These are phyloP conservation scores for Colletotrichum caudatum DNA, from an alignment of 2,329 filamentous ascomycete species.

Conservation along the genomic window DNA sequence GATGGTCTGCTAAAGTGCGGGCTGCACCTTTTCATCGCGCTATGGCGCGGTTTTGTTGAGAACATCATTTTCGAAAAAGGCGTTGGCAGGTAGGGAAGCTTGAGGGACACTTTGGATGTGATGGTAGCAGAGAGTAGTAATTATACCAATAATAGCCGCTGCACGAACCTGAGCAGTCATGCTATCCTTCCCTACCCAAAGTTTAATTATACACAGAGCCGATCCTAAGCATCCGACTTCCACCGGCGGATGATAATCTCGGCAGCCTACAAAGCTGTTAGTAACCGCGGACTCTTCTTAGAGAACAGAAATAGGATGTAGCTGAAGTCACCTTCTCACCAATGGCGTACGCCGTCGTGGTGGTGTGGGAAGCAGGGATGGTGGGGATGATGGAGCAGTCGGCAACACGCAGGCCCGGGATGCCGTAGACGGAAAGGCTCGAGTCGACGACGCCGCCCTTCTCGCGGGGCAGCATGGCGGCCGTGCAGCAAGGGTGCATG, in stretches of 20 bases:
- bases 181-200: too few species aligned
- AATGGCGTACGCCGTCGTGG: constrained; percentile 60
- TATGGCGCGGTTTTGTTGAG: not conserved
- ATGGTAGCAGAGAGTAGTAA: too few species aligned
- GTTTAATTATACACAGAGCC: too few species aligned
- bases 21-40: not conserved
- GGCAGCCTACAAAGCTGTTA: not conserved
- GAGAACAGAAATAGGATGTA: too few species aligned
- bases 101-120: too few species aligned
- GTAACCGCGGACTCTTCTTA: not conserved
- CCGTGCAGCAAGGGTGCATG: constrained; percentile 57
- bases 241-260: constrained; percentile 4
- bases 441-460: constrained; percentile 49
- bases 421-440: constrained; percentile 46
- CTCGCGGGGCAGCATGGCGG: constrained; percentile 57
- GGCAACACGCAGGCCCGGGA: constrained; percentile 45
- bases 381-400: constrained; percentile 49
- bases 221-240: not conserved
- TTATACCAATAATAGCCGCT: not conserved
- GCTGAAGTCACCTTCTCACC: constrained; percentile 56
- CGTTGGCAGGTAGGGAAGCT: not conserved
- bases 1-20: not conserved
- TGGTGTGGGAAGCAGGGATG: constrained; percentile 1
- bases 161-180: not conserved
- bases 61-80: not conserved